A percentile compares a stretch with the other conserved stretches of the same genome.
These are phyloP conservation scores for Cladophialophora exuberans DNA, from an alignment of 2,329 filamentous ascomycete genomes.

Conservation along the genomic window DNA sequence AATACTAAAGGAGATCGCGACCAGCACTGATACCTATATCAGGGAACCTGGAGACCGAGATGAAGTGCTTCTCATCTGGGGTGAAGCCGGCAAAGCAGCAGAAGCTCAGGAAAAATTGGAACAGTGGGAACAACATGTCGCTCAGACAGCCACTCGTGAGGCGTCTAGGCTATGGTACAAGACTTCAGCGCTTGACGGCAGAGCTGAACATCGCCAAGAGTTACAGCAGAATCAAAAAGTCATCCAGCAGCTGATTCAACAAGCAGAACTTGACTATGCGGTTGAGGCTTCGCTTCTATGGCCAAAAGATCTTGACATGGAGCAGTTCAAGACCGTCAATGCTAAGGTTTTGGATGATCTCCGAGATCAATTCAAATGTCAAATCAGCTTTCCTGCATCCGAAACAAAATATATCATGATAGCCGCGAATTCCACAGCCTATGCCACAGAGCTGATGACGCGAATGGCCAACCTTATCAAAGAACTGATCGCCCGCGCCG, in stretches of 20 bases:
- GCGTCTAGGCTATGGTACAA: conserved; percentile 26
- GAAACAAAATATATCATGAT: conserved; percentile 19
- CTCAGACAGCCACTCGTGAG: background rate
- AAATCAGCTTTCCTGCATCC: conserved; percentile 17
- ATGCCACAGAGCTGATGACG: conserved; percentile 20
- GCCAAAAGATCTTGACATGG: conserved; percentile 30
- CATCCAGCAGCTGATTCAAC: conserved; percentile 12
- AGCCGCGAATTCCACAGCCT: conserved; percentile 15
- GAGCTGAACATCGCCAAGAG: conserved; percentile 28
- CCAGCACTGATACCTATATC: conserved; percentile 26
- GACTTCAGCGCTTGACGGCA: conserved; percentile 27
- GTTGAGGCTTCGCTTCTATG: conserved; percentile 29
- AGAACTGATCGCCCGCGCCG: conserved; percentile 27
- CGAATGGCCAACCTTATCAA: conserved; percentile 30
- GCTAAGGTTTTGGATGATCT: conserved; percentile 24
- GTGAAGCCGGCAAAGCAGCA: conserved; percentile 18
- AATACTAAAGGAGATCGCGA: conserved; percentile 16
- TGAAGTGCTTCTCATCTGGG: conserved; percentile 29
- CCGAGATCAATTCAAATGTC: conserved; percentile 17
- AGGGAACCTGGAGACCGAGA: conserved; percentile 17
- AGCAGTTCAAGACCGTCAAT: conserved; percentile 25
- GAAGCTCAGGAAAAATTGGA: conserved; percentile 19
- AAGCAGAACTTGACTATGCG: conserved; percentile 21
- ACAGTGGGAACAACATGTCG: conserved; percentile 24
- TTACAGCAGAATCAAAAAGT: conserved; percentile 16